phyloP scores from a whole-genome alignment of 1,284 basidiomycete species.

The Fomitopsis pinicola region DNA sequence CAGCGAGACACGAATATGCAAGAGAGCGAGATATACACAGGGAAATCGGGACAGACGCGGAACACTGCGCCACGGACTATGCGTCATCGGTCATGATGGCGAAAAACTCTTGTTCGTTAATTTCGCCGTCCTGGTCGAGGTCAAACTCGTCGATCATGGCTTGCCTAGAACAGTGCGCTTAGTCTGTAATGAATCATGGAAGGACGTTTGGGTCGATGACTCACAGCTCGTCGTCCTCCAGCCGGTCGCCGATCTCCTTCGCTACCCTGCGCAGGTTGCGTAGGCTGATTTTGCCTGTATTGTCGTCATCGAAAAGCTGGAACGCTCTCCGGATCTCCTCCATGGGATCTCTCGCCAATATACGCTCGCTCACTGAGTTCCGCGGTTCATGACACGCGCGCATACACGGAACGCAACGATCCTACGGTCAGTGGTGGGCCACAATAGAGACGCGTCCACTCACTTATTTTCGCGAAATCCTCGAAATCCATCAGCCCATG shows the following conservation, averaged over 20 bases:
- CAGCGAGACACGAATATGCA: conserved; percentile 4
- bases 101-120: conserved; percentile 91
- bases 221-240: conserved; percentile 97
- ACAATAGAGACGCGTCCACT: conserved; percentile 32
- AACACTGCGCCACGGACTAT: conserved; percentile 23
- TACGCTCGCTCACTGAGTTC: conserved; percentile 85
- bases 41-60: not conserved
- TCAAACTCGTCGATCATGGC: conserved; percentile 99
- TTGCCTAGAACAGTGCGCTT: conserved; percentile 54
- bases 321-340: conserved; percentile 96
- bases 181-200: conserved; percentile 3
- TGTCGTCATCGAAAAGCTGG: conserved; percentile 95
- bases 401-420: not conserved
- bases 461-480: conserved; percentile 93
- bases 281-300: conserved; percentile 91
- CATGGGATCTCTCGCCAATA: conserved; percentile 91
- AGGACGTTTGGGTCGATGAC: conserved; percentile 30
- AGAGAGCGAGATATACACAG: conserved; percentile 8
- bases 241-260: conserved; percentile 93
- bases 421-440: not conserved
- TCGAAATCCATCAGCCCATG: conserved; percentile 94
- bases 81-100: conserved; percentile 96
- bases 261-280: conserved; percentile 92
- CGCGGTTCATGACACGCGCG: conserved; percentile 2
- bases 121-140: conserved; percentile 97